These are phyloP conservation scores for Dothistroma pini DNA, from an alignment of 2,329 filamentous ascomycete genomes.

Conservation along the genomic window DNA sequence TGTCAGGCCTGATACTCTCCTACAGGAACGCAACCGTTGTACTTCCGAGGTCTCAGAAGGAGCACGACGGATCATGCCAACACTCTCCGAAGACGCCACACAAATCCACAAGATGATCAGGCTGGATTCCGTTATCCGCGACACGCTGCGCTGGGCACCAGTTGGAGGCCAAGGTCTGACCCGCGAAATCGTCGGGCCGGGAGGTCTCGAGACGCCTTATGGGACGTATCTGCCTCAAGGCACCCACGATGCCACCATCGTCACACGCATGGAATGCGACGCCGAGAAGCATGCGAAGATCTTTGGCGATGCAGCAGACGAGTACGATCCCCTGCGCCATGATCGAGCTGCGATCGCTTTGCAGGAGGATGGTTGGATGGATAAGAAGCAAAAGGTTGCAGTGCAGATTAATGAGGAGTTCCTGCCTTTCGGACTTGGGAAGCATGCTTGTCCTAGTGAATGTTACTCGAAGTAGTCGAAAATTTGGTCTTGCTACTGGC, in stretches of 20 bases:
- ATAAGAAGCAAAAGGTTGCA: slow-evolving; percentile 3
- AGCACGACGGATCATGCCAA: slow-evolving; percentile 10
- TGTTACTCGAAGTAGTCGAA: neutral
- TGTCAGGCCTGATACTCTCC: slow-evolving; percentile 14
- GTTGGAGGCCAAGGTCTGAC: slow-evolving; percentile 15
- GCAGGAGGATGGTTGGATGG: neutral
- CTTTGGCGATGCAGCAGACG: slow-evolving; percentile 18
- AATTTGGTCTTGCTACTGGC: neutral
- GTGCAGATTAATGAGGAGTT: slow-evolving; percentile 19
- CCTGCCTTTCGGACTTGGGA: slow-evolving; percentile 22
- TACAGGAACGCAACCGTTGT: slow-evolving; percentile 10
- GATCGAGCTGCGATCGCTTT: neutral
- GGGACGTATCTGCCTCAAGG: slow-evolving; percentile 22
- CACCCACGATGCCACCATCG: slow-evolving; percentile 20
- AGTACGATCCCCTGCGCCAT: slow-evolving; percentile 26
- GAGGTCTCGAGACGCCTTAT: slow-evolving; percentile 24
- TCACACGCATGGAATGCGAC: slow-evolving; percentile 24
- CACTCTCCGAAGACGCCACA: slow-evolving; percentile 10
- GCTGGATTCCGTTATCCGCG: slow-evolving; percentile 27
- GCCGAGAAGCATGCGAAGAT: slow-evolving; percentile 8
- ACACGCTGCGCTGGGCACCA: slow-evolving; percentile 22
- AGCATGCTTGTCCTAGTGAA: slow-evolving; percentile 19
- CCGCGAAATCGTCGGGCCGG: slow-evolving; percentile 20
- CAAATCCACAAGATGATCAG: slow-evolving; percentile 19
- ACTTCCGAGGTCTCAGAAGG: slow-evolving; percentile 17